phyloP scores from a whole-genome alignment of 805 yeast species.

The Saccharomycopsis javanensis region DNA sequence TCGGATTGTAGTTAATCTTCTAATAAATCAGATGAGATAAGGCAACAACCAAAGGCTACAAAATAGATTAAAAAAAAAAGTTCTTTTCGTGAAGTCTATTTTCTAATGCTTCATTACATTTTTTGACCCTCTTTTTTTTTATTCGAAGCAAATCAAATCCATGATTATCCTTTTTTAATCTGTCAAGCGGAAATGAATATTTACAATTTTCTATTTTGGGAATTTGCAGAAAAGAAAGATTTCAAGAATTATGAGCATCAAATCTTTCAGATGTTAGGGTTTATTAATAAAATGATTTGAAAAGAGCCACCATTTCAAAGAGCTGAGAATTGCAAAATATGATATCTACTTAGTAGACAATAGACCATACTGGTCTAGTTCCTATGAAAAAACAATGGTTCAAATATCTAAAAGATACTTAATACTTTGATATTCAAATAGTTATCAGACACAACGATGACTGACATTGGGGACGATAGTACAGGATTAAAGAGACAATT shows the following conservation, averaged over 20 bases:
- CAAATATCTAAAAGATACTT: too few relatives aligned
- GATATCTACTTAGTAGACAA: too few relatives aligned
- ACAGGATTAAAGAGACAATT: neutral
- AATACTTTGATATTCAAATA: neutral
- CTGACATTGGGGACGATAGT: neutral
- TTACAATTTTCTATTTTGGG: neutral
- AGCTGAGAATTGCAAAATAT: neutral
- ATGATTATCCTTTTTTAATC: neutral
- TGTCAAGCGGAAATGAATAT: neutral
- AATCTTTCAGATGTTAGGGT: neutral
- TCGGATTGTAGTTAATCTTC: too few relatives aligned
- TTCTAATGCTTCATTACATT: too few relatives aligned
- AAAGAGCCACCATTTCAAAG: neutral
- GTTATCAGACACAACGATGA: neutral
- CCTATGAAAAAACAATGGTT: too few relatives aligned
- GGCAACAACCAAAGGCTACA: too few relatives aligned
- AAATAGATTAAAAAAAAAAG: too few relatives aligned
- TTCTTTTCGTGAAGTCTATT: too few relatives aligned
- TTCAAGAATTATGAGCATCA: neutral
- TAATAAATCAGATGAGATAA: too few relatives aligned
- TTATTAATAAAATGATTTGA: neutral
- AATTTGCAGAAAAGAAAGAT: neutral
- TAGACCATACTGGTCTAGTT: too few relatives aligned
- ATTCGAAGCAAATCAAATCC: neutral
- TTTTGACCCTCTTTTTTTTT: neutral